These are phyloP conservation scores for Phaeophleospora eucalypticola DNA, from an alignment of 2,329 filamentous ascomycete genomes.

Conservation along the genomic window DNA sequence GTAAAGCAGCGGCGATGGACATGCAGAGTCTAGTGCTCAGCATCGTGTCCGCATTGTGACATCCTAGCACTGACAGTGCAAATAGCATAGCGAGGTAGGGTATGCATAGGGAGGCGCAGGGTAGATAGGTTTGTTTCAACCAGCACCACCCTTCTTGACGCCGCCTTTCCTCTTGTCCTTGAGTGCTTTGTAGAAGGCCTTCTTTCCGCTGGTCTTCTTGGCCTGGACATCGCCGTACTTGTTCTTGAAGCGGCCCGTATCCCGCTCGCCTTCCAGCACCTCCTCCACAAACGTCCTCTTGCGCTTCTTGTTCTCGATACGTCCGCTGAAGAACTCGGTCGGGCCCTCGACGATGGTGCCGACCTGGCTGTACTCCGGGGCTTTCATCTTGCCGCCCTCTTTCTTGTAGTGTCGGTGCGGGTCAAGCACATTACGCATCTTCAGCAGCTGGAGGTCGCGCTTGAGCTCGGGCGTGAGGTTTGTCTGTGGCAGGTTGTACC, in stretches of 20 bases:
- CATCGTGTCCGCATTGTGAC: conserved; percentile 41
- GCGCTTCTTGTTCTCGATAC: conserved; percentile 80
- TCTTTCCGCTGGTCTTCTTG: conserved; percentile 81
- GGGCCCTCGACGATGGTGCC: conserved; percentile 85
- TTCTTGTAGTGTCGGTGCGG: conserved; percentile 91
- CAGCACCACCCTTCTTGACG: conserved; percentile 31
- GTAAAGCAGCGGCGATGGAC: conserved; percentile 56
- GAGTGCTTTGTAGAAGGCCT: conserved; percentile 79
- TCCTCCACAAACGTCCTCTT: conserved; percentile 86
- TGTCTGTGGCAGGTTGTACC: conserved; percentile 86
- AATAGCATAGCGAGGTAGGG: conserved; percentile 4
- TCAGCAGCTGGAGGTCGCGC: conserved; percentile 81
- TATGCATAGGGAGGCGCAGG: conserved; percentile 2
- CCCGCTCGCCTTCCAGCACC: conserved; percentile 64
- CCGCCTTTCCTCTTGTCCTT: conserved; percentile 52
- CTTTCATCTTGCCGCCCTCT: conserved; percentile 62
- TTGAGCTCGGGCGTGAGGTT: conserved; percentile 79
- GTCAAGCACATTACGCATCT: conserved; percentile 84
- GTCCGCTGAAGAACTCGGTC: conserved; percentile 77
- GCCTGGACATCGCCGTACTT: conserved; percentile 85
- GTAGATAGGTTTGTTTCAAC: conserved; percentile 18
- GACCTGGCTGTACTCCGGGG: conserved; percentile 82
- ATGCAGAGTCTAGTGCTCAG: conserved; percentile 54
- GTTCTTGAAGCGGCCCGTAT: conserved; percentile 69
- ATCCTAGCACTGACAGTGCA: conserved; percentile 7